Base-by-base conservation (phyloP, 1,284 basidiomycete species). In the Microbotryum violaceum region DNA sequence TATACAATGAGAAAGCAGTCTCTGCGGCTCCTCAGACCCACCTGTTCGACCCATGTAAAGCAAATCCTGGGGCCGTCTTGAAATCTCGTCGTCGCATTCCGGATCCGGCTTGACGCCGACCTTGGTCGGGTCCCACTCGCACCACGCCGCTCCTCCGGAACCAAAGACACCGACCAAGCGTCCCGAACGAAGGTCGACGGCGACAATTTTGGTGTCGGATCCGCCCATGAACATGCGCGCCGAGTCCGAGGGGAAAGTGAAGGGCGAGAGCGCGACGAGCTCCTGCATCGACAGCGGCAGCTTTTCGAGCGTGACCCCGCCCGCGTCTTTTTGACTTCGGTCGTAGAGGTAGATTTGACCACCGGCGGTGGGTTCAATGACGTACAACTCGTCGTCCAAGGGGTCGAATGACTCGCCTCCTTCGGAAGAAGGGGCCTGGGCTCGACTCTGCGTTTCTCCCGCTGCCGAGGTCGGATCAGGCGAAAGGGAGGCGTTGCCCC, bases 271-370 rank as follows among this genome's bases (percentile, higher is more conserved):
- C 65, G 91, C 86, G 64, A 93, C 89, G 44, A 94, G 81, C 74
- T 94, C 87, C 0, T 87, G 78, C 82, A 94, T 85, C 33, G 88
- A 84, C 65, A 91, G 83, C 0, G 89, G 88, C 61, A 94, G 84
- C 49, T 87, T 87, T 70, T 91, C 85, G 52, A 88, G 79, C 75
- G 89, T 82, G 57, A 92, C 82, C 5, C 31, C 44, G 2, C 57
- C 61, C 9, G 56, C 62, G 7, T 56, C 44, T 20, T 53, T 59
- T 42, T 42, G 37, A 18, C 37, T 42, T 37, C 64, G 56, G 46
- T 64, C 57, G 54, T 67, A 70, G 58, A 71, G 54, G 75, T 90
- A 94, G 70, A 94, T 89, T 71, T 90, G 86, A 8, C 91, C 91
- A 3, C 70, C 71, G 1, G 86, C 84, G 77, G 91, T 87, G 0